Evolutionary conservation across 768 basidiomycete species (phyloP).

Genomic region (Trametopsis cervina): DNA sequence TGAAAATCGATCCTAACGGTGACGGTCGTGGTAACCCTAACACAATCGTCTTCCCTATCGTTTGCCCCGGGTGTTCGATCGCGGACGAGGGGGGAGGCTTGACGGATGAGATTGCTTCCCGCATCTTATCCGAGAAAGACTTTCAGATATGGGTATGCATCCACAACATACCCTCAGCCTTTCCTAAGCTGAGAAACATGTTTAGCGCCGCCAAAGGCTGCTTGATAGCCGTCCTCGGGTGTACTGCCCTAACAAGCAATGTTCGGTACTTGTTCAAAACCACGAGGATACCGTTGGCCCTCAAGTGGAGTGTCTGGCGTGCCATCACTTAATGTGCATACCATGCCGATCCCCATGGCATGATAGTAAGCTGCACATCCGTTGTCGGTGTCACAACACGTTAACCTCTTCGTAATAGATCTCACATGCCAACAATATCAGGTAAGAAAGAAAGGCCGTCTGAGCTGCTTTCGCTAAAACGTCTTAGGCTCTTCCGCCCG

Average conservation of each 20-base stretch:
- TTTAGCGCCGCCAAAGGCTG: slow-evolving; percentile 29
- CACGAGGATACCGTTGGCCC: slow-evolving; percentile 29
- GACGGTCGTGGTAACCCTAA: slow-evolving; percentile 21
- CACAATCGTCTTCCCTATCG: slow-evolving; percentile 29
- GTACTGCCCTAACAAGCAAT: slow-evolving; percentile 33
- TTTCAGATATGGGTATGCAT: slow-evolving; percentile 30
- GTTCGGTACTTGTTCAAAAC: slow-evolving; percentile 29
- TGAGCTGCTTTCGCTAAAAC: no score
- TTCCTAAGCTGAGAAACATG: no score
- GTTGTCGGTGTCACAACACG: no score
- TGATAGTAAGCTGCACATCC: slow-evolving; percentile 18
- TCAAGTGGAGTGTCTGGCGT: slow-evolving; percentile 29
- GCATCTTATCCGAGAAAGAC: slow-evolving; percentile 25
- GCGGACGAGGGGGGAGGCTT: slow-evolving; percentile 29
- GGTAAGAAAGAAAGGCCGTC: no score
- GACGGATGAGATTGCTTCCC: slow-evolving; percentile 27
- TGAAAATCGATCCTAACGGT: slow-evolving; percentile 30
- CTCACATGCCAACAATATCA: slow-evolving; percentile 28
- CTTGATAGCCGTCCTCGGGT: slow-evolving; percentile 28
- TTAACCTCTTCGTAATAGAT: slow-evolving; percentile 8
- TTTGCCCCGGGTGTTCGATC: slow-evolving; percentile 31
- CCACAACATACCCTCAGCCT: no score
- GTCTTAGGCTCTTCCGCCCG: slow-evolving; percentile 27
- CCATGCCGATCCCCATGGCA: slow-evolving; percentile 32
- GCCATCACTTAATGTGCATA: slow-evolving; percentile 27